Conservation (phyloP, 345 rosid species). For the Diplotaxis tenuifolia region DNA sequence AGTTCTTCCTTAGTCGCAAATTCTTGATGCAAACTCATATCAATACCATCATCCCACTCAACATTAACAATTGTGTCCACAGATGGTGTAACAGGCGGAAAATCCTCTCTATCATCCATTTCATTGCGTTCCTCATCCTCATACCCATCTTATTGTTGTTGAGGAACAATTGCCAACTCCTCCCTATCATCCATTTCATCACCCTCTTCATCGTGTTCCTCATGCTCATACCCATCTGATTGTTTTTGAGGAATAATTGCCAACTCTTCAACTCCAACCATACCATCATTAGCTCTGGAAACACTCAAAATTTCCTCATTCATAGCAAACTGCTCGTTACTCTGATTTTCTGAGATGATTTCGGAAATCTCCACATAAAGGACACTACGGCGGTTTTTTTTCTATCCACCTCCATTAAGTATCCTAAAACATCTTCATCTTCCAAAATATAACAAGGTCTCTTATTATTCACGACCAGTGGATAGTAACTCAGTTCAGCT, state of each 20-base stretch:
- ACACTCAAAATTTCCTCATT: not conserved
- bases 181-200: not conserved
- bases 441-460: not conserved
- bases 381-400: not conserved
- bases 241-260: not conserved
- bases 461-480: not conserved
- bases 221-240: not conserved
- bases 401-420: not conserved
- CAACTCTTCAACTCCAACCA: not conserved
- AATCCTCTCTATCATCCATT: not conserved
- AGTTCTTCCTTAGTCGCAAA: not conserved
- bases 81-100: too few relatives aligned
- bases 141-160: not conserved
- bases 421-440: not conserved
- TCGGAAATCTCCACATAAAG: not conserved
- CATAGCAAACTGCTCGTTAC: not conserved
- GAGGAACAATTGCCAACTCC: not conserved
- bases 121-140: not conserved
- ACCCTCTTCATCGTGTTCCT: not conserved
- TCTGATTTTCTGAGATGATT: not conserved
- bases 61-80: not conserved
- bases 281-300: not conserved
- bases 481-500: not conserved
- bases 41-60: not conserved
- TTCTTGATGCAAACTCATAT: not conserved